phyloP scores from a whole-genome alignment of 371 early-diverging fungal species.

The Mortierella sp. region DNA sequence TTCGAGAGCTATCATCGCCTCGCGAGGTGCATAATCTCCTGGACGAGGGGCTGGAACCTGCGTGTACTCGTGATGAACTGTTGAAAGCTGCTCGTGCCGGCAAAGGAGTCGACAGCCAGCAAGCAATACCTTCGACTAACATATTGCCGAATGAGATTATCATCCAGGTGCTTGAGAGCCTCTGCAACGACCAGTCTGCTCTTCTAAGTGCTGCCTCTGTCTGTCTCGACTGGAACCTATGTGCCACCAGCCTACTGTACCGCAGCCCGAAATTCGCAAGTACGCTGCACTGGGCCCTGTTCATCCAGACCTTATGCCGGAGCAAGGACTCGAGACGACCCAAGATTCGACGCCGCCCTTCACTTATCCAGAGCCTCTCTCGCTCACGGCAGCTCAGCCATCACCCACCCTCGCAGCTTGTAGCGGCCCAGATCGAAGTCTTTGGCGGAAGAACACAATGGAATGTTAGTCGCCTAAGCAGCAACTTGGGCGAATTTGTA shows the following conservation, averaged over 20 bases:
- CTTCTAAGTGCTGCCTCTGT: constrained; percentile 61
- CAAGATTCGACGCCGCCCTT: constrained; percentile 53
- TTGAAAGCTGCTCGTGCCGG: constrained; percentile 25
- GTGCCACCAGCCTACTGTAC: constrained; percentile 65
- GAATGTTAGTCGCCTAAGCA: constrained; percentile 12
- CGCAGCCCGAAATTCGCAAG: constrained; percentile 60
- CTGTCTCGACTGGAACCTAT: constrained; percentile 65
- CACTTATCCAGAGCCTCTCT: constrained; percentile 35
- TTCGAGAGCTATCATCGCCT: constrained; percentile 3
- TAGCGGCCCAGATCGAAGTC: constrained; percentile 11
- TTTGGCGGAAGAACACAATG: constrained; percentile 10
- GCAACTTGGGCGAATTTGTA: constrained; percentile 25
- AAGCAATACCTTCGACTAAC: neutral
- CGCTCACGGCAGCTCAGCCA: constrained; percentile 8
- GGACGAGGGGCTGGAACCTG: neutral
- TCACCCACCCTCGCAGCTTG: constrained; percentile 9
- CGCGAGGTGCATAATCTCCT: neutral
- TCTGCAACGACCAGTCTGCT: constrained; percentile 54
- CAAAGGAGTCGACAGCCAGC: constrained; percentile 3
- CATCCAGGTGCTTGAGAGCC: constrained; percentile 58
- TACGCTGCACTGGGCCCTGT: constrained; percentile 72
- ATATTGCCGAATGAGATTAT: constrained; percentile 62
- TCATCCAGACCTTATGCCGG: constrained; percentile 66
- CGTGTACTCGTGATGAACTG: neutral
- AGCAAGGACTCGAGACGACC: constrained; percentile 47